Conservation (phyloP, 768 basidiomycete genomes). For the Lactifluus subvellereus region DNA sequence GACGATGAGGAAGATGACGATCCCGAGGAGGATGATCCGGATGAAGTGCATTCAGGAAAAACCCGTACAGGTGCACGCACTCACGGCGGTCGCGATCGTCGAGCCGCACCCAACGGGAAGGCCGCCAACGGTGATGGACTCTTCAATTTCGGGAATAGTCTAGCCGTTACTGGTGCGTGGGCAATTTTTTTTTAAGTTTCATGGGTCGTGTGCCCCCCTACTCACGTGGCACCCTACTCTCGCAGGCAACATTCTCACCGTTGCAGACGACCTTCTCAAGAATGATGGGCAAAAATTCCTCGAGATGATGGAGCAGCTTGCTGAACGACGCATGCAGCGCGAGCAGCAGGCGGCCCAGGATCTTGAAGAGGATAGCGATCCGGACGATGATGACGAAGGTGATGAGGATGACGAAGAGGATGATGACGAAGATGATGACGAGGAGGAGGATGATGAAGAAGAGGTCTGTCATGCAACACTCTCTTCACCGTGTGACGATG, state of each 20-base stretch:
- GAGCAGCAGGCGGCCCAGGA: slow-evolving; percentile 60
- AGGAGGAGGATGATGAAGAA: slow-evolving; percentile 48
- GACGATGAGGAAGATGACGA: slow-evolving; percentile 70
- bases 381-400: slow-evolving; percentile 46
- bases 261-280: slow-evolving; percentile 96
- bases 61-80: slow-evolving; percentile 27
- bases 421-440: slow-evolving; percentile 47
- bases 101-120: slow-evolving; percentile 40
- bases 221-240: slow-evolving; percentile 26
- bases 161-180: slow-evolving; percentile 73
- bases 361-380: slow-evolving; percentile 43
- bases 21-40: slow-evolving; percentile 52
- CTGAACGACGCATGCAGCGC: slow-evolving; percentile 87
- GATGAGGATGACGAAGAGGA: slow-evolving; percentile 46
- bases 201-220: slow-evolving; percentile 9
- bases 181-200: slow-evolving; percentile 7
- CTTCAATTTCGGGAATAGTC: slow-evolving; percentile 72
- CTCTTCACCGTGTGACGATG: slow-evolving; percentile 16
- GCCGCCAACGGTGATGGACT: slow-evolving; percentile 55
- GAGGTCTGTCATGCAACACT: slow-evolving; percentile 16
- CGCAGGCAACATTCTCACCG: slow-evolving; percentile 92
- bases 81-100: slow-evolving; percentile 26
- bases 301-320: slow-evolving; percentile 99
- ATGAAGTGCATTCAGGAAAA: slow-evolving; percentile 31
- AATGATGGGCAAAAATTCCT: slow-evolving; percentile 99